These are phyloP conservation scores for Hippophae rhamnoides DNA, from an alignment of 306 rosid genomes.

Conservation along the genomic window DNA sequence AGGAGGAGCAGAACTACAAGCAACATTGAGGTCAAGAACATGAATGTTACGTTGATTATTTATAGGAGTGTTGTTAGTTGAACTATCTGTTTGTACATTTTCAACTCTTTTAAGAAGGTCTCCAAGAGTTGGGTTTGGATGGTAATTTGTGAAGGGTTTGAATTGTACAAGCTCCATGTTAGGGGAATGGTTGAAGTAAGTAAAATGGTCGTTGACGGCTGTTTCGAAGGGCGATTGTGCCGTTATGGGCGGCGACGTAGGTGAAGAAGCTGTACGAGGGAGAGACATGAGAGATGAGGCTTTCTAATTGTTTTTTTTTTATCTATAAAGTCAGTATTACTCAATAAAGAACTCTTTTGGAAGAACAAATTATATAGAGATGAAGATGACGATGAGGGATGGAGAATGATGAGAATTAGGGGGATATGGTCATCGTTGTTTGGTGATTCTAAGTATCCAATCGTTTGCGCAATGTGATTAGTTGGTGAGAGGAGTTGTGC, in stretches of 20 bases:
- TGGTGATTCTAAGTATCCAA: conserved; percentile 20
- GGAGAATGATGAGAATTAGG: too few species aligned
- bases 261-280: conserved; percentile 15
- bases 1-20: conserved; percentile 11
- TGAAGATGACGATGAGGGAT: not conserved
- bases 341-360: not conserved
- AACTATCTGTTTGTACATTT: conserved; percentile 40
- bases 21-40: conserved; percentile 17
- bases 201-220: conserved; percentile 9
- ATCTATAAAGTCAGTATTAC: not conserved
- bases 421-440: conserved; percentile 16
- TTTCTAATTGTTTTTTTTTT: not conserved
- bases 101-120: conserved; percentile 66
- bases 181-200: conserved; percentile 38
- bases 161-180: conserved; percentile 38
- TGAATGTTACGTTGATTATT: conserved; percentile 16
- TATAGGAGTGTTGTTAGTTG: conserved; percentile 15
- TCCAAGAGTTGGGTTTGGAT: conserved; percentile 39
- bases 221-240: not conserved
- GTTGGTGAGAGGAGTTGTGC: conserved; percentile 22
- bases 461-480: conserved; percentile 11
- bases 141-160: not conserved
- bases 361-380: conserved; percentile 21
- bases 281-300: not conserved
- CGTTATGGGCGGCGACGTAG: conserved; percentile 9